phyloP scores from a whole-genome alignment of 2,329 filamentous ascomycete species.

The Colletotrichum viniferum region DNA sequence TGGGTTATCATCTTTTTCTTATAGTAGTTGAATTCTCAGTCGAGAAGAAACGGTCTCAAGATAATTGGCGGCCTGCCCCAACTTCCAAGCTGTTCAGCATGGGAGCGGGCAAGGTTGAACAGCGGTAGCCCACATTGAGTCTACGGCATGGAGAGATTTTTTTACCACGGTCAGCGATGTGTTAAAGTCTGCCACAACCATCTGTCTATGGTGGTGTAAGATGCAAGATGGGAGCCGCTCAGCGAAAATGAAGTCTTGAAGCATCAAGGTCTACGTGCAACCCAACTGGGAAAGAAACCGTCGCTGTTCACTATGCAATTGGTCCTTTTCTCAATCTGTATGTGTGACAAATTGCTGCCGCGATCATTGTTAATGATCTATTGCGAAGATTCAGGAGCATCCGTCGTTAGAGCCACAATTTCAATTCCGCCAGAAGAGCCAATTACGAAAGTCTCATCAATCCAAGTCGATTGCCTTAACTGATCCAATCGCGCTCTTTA shows the following conservation, averaged over 20 bases:
- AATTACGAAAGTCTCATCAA: background rate
- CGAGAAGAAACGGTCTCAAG: too few species aligned
- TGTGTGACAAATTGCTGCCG: background rate
- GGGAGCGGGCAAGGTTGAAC: accelerated
- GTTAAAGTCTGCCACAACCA: background rate
- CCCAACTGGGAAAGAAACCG: accelerated
- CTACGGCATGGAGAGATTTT: background rate
- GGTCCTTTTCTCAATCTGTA: background rate
- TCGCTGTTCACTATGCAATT: background rate
- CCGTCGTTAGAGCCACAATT: too few species aligned
- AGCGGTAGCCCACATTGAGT: background rate
- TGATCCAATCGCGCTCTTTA: accelerated
- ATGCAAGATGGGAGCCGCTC: too few species aligned
- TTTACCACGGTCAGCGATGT: background rate
- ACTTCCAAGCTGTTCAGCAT: background rate
- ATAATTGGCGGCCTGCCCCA: accelerated
- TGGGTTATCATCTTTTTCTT: background rate
- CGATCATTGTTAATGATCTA: background rate
- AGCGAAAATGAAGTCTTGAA: too few species aligned
- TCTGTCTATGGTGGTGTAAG: background rate
- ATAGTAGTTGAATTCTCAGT: too few species aligned
- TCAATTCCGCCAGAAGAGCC: too few species aligned
- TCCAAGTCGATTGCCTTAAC: background rate
- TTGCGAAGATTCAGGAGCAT: too few species aligned
- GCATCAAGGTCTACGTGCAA: background rate